phyloP scores from a whole-genome alignment of 441 rosid species.

The Pelargonium australe region DNA sequence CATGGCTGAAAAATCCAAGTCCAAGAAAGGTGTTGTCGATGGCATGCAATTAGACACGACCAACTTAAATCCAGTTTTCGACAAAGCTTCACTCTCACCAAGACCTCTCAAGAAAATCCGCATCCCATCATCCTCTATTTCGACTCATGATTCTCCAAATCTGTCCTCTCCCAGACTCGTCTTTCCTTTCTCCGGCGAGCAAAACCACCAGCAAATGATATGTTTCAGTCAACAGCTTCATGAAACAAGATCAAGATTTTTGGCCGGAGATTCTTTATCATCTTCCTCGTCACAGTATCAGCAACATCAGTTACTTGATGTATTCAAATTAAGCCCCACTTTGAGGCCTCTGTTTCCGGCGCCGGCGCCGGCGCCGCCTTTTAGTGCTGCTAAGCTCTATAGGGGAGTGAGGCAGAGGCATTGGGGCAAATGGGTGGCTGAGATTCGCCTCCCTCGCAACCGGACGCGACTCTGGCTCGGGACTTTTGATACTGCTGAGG shows the following conservation, averaged over 20 bases:
- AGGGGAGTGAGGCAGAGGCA: conserved; percentile 92
- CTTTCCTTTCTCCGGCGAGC: conserved; percentile 48
- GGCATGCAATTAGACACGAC: conserved; percentile 23
- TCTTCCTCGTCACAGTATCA: conserved; percentile 38
- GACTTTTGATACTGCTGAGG: conserved; percentile 84
- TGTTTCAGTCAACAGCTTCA: conserved; percentile 34
- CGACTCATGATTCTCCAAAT: conserved; percentile 20
- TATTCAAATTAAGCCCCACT: conserved; percentile 59
- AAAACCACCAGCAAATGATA: conserved; percentile 65
- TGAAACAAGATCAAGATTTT: conserved; percentile 2
- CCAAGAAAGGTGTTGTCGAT: conserved; percentile 30
- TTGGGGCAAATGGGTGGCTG: conserved; percentile 98
- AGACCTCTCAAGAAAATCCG: conserved; percentile 61
- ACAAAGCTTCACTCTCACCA: conserved; percentile 50
- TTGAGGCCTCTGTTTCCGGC: conserved; percentile 27
- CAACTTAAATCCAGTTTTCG: conserved; percentile 49
- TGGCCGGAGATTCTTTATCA: conserved; percentile 22
- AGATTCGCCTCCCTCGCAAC: conserved; percentile 85
- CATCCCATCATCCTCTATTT: conserved; percentile 36
- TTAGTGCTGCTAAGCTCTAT: conserved; percentile 64
- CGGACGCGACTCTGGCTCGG: conserved; percentile 93
- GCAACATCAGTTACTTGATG: conserved; percentile 56
- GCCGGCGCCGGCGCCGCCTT: conserved; percentile 49
- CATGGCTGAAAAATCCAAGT: conserved; percentile 38
- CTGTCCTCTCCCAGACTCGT: conserved; percentile 25